phyloP scores from a whole-genome alignment of 1,284 basidiomycete species.

The Ceratobasidium sp. region DNA sequence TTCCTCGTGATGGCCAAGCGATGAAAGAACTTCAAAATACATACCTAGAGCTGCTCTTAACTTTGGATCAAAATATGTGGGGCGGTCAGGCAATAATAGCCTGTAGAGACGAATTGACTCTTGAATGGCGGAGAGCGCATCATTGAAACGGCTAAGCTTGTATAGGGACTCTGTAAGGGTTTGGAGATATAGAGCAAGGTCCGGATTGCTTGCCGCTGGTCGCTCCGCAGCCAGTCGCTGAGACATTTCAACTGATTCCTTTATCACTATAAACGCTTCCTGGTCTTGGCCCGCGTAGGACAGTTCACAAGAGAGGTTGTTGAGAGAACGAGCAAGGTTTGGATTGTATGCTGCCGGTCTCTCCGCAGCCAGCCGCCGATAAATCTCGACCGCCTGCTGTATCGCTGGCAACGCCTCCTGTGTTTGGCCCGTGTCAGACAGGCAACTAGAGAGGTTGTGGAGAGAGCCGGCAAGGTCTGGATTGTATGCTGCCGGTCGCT shows the following conservation, averaged over 20 bases:
- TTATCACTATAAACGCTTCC: neutral
- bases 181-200: neutral
- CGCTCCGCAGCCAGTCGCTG: too few species aligned
- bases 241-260: neutral
- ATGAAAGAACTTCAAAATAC: neutral
- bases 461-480: slow-evolving; percentile 5
- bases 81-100: neutral
- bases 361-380: neutral
- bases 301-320: neutral
- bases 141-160: neutral
- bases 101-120: neutral
- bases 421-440: neutral
- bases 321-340: neutral
- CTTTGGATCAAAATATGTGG: neutral
- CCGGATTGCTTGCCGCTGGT: too few species aligned
- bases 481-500: neutral
- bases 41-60: neutral
- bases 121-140: slow-evolving; percentile 1
- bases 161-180: neutral
- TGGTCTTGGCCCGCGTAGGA: slow-evolving; percentile 5
- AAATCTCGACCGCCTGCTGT: neutral
- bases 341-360: too few species aligned
- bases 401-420: neutral
- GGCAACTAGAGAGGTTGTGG: neutral
- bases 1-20: neutral